Evolutionary conservation across 345 rosid genomes (phyloP), one percentile per base, ranked within the genome.

Genomic region (Erodium maritimum): DNA sequence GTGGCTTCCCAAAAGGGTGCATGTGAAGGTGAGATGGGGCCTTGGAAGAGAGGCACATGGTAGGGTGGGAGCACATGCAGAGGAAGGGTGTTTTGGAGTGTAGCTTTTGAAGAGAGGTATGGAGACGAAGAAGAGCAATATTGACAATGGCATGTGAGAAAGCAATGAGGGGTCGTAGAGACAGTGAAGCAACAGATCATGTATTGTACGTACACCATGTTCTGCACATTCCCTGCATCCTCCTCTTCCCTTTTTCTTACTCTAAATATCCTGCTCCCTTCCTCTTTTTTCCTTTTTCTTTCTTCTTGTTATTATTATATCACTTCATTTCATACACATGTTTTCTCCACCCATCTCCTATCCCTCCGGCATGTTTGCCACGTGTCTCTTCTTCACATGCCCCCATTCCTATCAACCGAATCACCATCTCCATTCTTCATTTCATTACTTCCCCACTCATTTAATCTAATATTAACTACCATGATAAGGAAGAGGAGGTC

Each of bases 191-290:
- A 71, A 70, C 51, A 29, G 34, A 29, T 8, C 75, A 73, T 69
- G 50, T 51, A 67, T 33, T 77, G 74, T 71, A 79, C 79, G n/a
- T n/a, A n/a, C n/a, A 70, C 24, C 83, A 79, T 79, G 80, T 79
- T 73, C 82, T 68, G 68, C 87, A 79, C 82, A 84, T 81, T 84
- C 85, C 83, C 80, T 70, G 77, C 85, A 71, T 68, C 34, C 21
- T 29, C 17, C 73, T 63, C 18, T 50, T 21, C 59, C 23, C n/a
- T 17, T 34, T 17, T 18, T 16, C n/a, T 52, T 23, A 9, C 54
- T 21, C 19, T 19, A n/a, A n/a, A n/a, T 6, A 19, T 10, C 58
- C n/a, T 22, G 23, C 5, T 17, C 50, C 6, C 37, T 20, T 23
- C 34, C 34, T 20, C 0, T 8, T 23, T 52, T 21, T 57, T 19